Base-by-base conservation (phyloP, 805 yeast species). In the Candida palmyrensis region DNA sequence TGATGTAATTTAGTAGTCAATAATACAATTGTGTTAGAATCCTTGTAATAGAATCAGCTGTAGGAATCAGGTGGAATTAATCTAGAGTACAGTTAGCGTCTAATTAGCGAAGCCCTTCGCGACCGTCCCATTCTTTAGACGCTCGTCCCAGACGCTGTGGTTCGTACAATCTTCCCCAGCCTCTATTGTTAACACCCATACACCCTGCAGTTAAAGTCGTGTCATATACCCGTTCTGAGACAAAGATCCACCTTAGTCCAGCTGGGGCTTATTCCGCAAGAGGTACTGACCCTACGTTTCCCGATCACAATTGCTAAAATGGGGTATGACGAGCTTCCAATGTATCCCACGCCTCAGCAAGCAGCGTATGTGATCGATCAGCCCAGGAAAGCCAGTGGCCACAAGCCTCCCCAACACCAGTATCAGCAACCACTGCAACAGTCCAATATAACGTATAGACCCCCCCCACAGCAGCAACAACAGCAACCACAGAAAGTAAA, bases 281-380 rank as follows among this genome's bases (percentile, higher is more conserved):
- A n/a, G n/a, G n/a, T n/a, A n/a, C n/a, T n/a, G n/a, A n/a, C n/a
- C n/a, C n/a, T n/a, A n/a, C n/a, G n/a, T n/a, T n/a, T n/a, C n/a
- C n/a, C n/a, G n/a, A n/a, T n/a, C n/a, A n/a, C 10, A 21, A 21
- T 21, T 21, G 11, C 11, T 21, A 11, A 11, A 11, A 53, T 52
- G 53, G 48, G 52, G 3, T 46, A 47, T 28, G 55, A 66, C 51
- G 71, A 66, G 23, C 51, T 66, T 43, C 73, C 73, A 15, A 45
- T 55, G 47, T 64, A 62, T 43, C 73, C 71, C 5, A 66, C 73
- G 17, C 73, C 72, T 2, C 65, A 57, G 32, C 70, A 66, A 48
- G 68, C 68, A 5, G 51, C 66, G 3, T 55, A 59, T 37, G 51
- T 48, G 12, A 51, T 49, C 53, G 45, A 25, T 40, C 45, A 32